phyloP scores from a whole-genome alignment of 2,329 filamentous ascomycete species.

The Chaetomium strumarium region DNA sequence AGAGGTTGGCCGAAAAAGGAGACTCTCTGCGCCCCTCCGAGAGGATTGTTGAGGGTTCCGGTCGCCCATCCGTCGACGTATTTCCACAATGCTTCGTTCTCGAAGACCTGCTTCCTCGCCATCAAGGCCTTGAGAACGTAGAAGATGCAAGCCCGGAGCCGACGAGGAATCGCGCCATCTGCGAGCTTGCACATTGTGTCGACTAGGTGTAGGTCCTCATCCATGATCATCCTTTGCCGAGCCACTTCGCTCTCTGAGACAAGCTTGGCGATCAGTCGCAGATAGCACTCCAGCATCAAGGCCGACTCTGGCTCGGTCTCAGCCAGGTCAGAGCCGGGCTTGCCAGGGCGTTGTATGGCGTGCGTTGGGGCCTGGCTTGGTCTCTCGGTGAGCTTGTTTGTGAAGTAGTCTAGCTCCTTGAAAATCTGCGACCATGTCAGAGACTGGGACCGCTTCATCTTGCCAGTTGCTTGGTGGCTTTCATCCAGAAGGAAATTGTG shows the following conservation, averaged over 20 bases:
- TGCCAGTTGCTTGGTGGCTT: slow-evolving; percentile 63
- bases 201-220: slow-evolving; percentile 59
- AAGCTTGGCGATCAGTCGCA: slow-evolving; percentile 80
- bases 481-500: slow-evolving; percentile 90
- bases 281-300: slow-evolving; percentile 94
- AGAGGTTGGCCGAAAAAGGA: slow-evolving; percentile 17
- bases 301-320: slow-evolving; percentile 85
- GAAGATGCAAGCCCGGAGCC: slow-evolving; percentile 79
- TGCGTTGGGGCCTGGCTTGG: slow-evolving; percentile 50
- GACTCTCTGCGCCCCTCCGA: slow-evolving; percentile 30
- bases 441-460: slow-evolving; percentile 75
- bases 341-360: slow-evolving; percentile 47
- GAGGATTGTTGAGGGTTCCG: slow-evolving; percentile 42
- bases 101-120: slow-evolving; percentile 61
- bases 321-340: slow-evolving; percentile 59
- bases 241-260: slow-evolving; percentile 67
- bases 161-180: slow-evolving; percentile 67
- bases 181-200: slow-evolving; percentile 73
- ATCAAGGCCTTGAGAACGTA: slow-evolving; percentile 70
- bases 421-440: slow-evolving; percentile 93
- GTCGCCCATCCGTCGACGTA: slow-evolving; percentile 75
- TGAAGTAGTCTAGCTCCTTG: slow-evolving; percentile 80
- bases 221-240: slow-evolving; percentile 65
- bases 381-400: slow-evolving; percentile 69
- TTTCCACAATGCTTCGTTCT: slow-evolving; percentile 72